These are phyloP conservation scores for Coccomyxa subellipsoidea DNA, from an alignment of 163 green algal genomes.

Conservation along the genomic window DNA sequence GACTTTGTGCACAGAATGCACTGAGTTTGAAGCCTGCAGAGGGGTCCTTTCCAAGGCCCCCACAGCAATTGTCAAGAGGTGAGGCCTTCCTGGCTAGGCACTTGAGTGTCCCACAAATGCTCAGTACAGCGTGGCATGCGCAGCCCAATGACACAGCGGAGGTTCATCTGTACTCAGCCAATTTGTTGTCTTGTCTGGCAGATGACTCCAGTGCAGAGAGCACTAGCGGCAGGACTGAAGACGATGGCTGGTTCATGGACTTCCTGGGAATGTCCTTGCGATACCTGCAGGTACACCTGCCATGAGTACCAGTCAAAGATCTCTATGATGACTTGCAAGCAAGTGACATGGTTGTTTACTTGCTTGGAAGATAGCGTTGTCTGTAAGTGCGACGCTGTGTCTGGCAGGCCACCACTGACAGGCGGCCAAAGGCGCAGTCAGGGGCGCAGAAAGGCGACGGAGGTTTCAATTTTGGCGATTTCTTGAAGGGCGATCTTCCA, in stretches of 20 bases:
- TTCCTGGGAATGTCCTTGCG: background rate
- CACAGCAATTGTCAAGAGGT: background rate
- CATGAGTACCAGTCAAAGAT: too few species aligned
- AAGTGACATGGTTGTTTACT: too few species aligned
- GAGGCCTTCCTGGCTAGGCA: background rate
- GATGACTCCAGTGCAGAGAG: background rate
- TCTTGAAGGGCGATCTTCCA: constrained; percentile 69
- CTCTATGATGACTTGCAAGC: too few species aligned
- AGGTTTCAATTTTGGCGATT: constrained; percentile 45
- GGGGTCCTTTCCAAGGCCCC: background rate
- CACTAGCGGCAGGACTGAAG: background rate
- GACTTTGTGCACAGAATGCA: background rate
- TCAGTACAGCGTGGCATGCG: too few species aligned
- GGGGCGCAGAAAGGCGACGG: background rate
- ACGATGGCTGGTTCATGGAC: background rate
- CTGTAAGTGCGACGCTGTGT: background rate
- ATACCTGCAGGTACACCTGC: background rate
- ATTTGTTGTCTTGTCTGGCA: background rate
- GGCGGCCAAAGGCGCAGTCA: background rate
- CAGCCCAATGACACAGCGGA: background rate
- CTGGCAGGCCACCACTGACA: background rate
- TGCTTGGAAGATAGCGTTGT: too few species aligned
- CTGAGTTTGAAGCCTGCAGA: background rate
- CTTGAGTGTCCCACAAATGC: too few species aligned
- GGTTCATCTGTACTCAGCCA: background rate